Conservation (phyloP, 1,284 basidiomycete genomes). For the Cryptococcus jaspeensis region DNA sequence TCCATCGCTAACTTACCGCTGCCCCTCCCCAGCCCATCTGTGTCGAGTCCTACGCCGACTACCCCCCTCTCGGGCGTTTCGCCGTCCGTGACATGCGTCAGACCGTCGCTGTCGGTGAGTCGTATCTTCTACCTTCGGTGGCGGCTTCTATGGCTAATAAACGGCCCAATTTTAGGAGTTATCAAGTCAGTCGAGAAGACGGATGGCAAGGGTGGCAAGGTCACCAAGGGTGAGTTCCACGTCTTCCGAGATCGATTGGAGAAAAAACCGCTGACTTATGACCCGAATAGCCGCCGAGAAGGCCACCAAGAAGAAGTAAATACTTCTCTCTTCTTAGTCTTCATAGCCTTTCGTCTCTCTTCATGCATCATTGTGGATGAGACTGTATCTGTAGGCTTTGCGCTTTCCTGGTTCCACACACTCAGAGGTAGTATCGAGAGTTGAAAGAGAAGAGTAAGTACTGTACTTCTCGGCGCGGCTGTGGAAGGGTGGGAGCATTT, state of each 20-base stretch:
- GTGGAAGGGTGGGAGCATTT: too few species aligned
- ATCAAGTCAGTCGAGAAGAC: constrained; percentile 19
- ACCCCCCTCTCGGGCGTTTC: constrained; percentile 99
- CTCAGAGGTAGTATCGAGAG: too few species aligned
- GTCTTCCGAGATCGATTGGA: constrained; percentile 57
- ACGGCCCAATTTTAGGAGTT: too few species aligned
- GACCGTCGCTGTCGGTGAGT: constrained; percentile 20
- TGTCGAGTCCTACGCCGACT: constrained; percentile 96
- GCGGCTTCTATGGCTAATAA: background rate
- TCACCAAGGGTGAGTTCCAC: constrained; percentile 56
- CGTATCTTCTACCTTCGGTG: too few species aligned
- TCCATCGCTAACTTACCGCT: too few species aligned
- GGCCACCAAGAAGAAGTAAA: constrained; percentile 85
- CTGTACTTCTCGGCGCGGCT: too few species aligned
- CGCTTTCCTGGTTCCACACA: too few species aligned
- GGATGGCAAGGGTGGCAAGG: constrained; percentile 74
- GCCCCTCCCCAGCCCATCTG: constrained; percentile 59
- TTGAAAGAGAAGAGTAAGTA: too few species aligned
- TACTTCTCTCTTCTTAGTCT: constrained; percentile 16
- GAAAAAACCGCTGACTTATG: constrained; percentile 62
- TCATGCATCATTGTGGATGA: too few species aligned
- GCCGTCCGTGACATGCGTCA: constrained; percentile 70
- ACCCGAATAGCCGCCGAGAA: background rate
- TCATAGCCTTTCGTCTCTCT: too few species aligned
- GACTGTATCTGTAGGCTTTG: too few species aligned